Evolutionary conservation across 495 filamentous ascomycete genomes (phyloP), one percentile per base, ranked within the genome.

Genomic region (Aspergillus leporis): DNA sequence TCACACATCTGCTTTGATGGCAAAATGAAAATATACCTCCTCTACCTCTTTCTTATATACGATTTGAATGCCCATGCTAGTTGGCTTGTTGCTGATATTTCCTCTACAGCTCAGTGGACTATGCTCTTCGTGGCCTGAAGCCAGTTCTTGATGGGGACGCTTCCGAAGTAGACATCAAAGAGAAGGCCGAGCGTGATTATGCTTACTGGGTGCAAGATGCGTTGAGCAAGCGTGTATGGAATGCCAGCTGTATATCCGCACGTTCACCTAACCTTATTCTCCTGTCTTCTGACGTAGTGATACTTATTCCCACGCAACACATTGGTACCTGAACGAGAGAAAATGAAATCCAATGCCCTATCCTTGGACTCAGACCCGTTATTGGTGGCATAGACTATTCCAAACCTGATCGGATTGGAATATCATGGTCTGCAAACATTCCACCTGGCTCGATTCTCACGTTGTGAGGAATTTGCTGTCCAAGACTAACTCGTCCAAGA

Each of bases 1-100:
- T 0, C 84, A 87, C 68, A 77, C 74, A 0, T 82, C 77, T 14
- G 80, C 83, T 3, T 62, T 84, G 32, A 73, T 85, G 56, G 75
- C 77, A 0, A 66, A 68, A 18, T 84, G 86, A 53, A 83, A 83
- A 68, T 73, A 64, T 13, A 41, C 28, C 4, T 23, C 13, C 48
- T 41, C 7, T 22, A 31, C 22, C 28, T 55, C 19, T n/a, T n/a
- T n/a, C n/a, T n/a, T n/a, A n/a, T n/a, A n/a, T n/a, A n/a, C n/a
- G n/a, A n/a, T n/a, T n/a, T n/a, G n/a, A n/a, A n/a, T n/a, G n/a
- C n/a, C n/a, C n/a, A n/a, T n/a, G n/a, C n/a, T n/a, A n/a, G n/a
- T n/a, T n/a, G n/a, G n/a, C n/a, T n/a, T n/a, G n/a, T n/a, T n/a
- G n/a, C 38, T 55, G 50, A 54, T 25, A 5, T 4, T 8, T 50